Evolutionary conservation across 2,329 filamentous ascomycete genomes (phyloP), one percentile per base, ranked within the genome.

Genomic region (Epichloe sp.): DNA sequence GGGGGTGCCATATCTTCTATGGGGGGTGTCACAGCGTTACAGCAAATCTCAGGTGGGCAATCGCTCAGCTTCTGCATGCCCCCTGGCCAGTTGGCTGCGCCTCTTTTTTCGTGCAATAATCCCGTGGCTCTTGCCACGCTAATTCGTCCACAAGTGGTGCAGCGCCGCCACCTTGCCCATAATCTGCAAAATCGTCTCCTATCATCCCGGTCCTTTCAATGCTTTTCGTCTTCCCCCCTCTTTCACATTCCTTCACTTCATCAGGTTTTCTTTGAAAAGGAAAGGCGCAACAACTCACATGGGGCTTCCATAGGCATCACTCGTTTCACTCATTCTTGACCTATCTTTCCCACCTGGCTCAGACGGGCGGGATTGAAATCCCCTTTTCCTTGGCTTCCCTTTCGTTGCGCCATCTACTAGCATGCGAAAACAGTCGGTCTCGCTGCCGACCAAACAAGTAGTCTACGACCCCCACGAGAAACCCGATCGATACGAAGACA

Each of bases 391-490:
- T 50, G 47, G 54, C 40, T 42, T 45, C 50, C 41, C 14, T 48
- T 38, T 47, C 17, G 41, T 35, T 37, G 31, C 45, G 34, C 37
- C 48, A 37, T 38, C n/a, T 62, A 62, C n/a, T 62, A 62, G 61
- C 59, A 84, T 84, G 80, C 77, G 79, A 74, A 80, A 78, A 70
- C 78, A 78, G 64, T 82, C 79, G 56, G 77, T 81, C 54, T 82
- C 80, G 62, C 66, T 82, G 65, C 78, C 79, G 64, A 81, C 77
- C 38, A 69, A 79, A 69, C 76, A 79, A 62, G 67, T 71, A 62
- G 72, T 70, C 60, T 70, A 73, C 75, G 80, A 84, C 62, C 79
- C 55, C 55, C 69, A 79, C 78, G 80, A 84, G 68, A 84, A 84
- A 63, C 74, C 76, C 60, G 77, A 72, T 61, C 77, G 80, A 61